These are phyloP conservation scores for Oryza glumipatula DNA, from an alignment of 176 grass and related monocot species.

Conservation along the genomic window DNA sequence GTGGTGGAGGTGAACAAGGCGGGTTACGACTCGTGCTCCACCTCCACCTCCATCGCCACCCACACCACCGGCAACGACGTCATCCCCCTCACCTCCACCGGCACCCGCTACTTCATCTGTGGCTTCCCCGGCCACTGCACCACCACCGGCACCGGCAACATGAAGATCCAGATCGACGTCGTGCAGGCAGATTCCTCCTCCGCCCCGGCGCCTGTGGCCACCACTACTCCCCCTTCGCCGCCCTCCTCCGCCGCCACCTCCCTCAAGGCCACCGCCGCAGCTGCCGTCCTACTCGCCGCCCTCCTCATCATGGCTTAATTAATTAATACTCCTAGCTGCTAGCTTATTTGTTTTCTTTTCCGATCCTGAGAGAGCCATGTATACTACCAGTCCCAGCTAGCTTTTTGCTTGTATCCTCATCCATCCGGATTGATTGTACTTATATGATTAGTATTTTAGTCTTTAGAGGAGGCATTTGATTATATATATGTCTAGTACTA, in stretches of 20 bases:
- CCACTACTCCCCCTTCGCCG: not conserved
- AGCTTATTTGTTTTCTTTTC: no score
- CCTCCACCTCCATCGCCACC: constrained; percentile 26
- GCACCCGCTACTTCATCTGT: constrained; percentile 73
- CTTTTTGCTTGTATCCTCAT: no score
- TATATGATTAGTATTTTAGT: no score
- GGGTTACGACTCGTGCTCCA: constrained; percentile 51
- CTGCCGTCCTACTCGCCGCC: not conserved
- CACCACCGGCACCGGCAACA: not conserved
- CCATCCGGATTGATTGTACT: no score
- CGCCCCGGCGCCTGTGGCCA: not conserved
- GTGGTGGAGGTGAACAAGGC: constrained; percentile 59
- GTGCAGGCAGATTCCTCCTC: not conserved
- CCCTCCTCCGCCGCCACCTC: constrained; percentile 15
- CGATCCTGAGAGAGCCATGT: no score
- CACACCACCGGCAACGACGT: constrained; percentile 38
- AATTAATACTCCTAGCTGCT: no score
- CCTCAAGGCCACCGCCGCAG: not conserved
- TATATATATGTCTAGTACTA: no score
- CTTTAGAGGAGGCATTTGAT: no score
- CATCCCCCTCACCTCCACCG: constrained; percentile 24
- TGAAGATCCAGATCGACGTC: constrained; percentile 65
- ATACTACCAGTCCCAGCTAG: no score
- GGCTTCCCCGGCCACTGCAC: constrained; percentile 49
- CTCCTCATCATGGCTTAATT: constrained; percentile 41